Evolutionary conservation across 2,329 filamentous ascomycete species (phyloP).

Genomic region (Raffaelea albimanens): DNA sequence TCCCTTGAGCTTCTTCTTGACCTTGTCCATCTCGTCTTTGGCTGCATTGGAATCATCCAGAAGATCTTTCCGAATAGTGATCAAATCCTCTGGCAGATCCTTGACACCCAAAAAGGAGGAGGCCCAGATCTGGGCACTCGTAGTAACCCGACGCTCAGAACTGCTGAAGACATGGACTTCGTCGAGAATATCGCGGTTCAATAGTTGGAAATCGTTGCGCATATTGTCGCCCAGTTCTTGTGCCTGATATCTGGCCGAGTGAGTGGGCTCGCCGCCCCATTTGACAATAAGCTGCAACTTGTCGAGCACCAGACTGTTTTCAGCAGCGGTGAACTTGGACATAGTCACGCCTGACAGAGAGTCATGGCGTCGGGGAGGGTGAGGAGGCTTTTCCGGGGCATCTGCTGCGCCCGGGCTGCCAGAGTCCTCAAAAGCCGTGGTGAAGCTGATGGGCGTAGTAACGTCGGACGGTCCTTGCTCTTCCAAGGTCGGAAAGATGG

Average conservation of each 20-base stretch:
- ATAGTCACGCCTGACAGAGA: slow-evolving; percentile 85
- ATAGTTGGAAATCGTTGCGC: slow-evolving; percentile 84
- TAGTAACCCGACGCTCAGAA: slow-evolving; percentile 87
- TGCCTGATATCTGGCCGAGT: slow-evolving; percentile 91
- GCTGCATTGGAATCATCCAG: slow-evolving; percentile 96
- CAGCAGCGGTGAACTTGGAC: slow-evolving; percentile 86
- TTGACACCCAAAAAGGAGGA: slow-evolving; percentile 81
- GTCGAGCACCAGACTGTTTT: slow-evolving; percentile 87
- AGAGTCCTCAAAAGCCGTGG: slow-evolving; percentile 7
- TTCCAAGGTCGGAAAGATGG: slow-evolving; percentile 20
- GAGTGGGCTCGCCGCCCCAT: slow-evolving; percentile 96
- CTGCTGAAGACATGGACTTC: slow-evolving; percentile 94
- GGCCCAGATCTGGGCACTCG: slow-evolving; percentile 94
- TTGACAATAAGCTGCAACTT: slow-evolving; percentile 98
- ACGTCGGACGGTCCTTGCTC: slow-evolving; percentile 16
- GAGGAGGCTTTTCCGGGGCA: slow-evolving; percentile 6
- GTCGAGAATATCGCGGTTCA: slow-evolving; percentile 86
- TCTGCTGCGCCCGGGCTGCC: background rate
- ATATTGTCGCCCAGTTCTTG: slow-evolving; percentile 93
- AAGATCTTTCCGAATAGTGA: slow-evolving; percentile 86
- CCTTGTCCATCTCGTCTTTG: slow-evolving; percentile 98
- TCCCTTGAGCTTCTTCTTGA: slow-evolving; percentile 98
- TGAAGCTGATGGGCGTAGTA: no score
- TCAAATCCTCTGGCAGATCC: slow-evolving; percentile 75
- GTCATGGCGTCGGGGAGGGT: slow-evolving; percentile 58